Evolutionary conservation across 768 basidiomycete species (phyloP), one percentile per base, ranked within the genome.

Genomic region (Imleria badia): DNA sequence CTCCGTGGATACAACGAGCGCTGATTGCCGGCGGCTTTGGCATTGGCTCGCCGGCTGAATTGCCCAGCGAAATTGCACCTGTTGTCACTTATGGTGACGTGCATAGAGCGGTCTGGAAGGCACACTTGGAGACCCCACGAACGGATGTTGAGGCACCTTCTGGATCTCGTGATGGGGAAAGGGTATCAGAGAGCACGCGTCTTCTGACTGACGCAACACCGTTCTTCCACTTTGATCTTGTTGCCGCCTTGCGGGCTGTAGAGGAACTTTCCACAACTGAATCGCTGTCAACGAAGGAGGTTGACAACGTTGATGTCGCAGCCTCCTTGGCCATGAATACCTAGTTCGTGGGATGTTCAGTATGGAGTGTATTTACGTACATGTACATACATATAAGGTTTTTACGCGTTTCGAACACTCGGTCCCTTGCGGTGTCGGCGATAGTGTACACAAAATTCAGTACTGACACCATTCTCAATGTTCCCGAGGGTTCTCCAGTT

Each of bases 21-120:
- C 79, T 95, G 33, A 74, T 93, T 44, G 92, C 94, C 5, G 95
- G 89, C 54, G 93, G 93, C 3, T 98, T 98, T 67, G 96, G 96
- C 9, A 78, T 78, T 19, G 89, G 91, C n/a, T 67, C 69, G 14
- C 67, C 77, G 3, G 56, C 73, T 10, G 69, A 66, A 19, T 59
- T 71, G 0, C 78, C 78, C 12, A 74, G 72, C 20, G 94, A 96
- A 62, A 76, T 95, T 51, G 91, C 89, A 6, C 76, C 87, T 22
- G 84, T 94, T 47, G 85, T 90, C n/a, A 83, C 88, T 1, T 83
- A 84, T 57, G 75, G 66, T 35, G 72, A 78, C 12, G 79, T 75
- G 50, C 75, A 74, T 39, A 67, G 70, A 12, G 66, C 68, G 42
- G 66, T 61, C 41, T 58, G 62, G 60, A 45, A 48, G 23, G 35